phyloP scores from a whole-genome alignment of 768 basidiomycete genomes.

The Tephrocybe rancida region DNA sequence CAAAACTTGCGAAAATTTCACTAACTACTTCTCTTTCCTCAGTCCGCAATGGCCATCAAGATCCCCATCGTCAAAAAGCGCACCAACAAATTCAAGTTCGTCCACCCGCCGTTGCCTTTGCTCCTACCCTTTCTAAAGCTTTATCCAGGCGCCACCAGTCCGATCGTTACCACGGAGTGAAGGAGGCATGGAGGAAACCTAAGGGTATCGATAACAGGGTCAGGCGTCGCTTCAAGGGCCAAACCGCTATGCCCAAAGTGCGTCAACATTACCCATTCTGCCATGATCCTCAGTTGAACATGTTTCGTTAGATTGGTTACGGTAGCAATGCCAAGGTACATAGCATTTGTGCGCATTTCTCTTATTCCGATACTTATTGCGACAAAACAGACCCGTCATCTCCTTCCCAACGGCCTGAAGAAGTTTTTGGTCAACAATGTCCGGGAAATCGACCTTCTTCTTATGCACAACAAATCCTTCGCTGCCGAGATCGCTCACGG shows the following conservation, averaged over 20 bases:
- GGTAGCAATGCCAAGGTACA: slow-evolving; percentile 85
- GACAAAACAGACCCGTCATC: slow-evolving; percentile 82
- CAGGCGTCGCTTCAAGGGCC: slow-evolving; percentile 93
- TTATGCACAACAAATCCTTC: slow-evolving; percentile 98
- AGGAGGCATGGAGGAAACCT: slow-evolving; percentile 99
- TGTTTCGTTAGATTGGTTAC: slow-evolving; percentile 66
- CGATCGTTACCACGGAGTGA: slow-evolving; percentile 95
- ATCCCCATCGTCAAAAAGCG: slow-evolving; percentile 89
- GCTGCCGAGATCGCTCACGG: slow-evolving; percentile 97
- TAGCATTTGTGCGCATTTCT: slow-evolving; percentile 43
- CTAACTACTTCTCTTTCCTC: slow-evolving; percentile 19
- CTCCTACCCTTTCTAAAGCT: slow-evolving; percentile 8
- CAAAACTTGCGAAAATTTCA: slow-evolving; percentile 20
- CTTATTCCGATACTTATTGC: slow-evolving; percentile 23
- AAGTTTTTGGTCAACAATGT: slow-evolving; percentile 95
- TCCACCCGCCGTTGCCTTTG: slow-evolving; percentile 19
- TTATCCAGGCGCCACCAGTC: slow-evolving; percentile 90
- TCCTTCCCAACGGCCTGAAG: slow-evolving; percentile 95
- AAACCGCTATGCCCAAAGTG: slow-evolving; percentile 96
- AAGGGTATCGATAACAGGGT: slow-evolving; percentile 99
- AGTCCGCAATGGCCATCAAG: slow-evolving; percentile 56
- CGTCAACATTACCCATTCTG: neutral
- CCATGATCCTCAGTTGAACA: slow-evolving; percentile 1
- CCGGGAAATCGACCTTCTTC: slow-evolving; percentile 89
- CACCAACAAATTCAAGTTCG: slow-evolving; percentile 95